Evolutionary conservation across 768 basidiomycete species (phyloP).

Genomic region (Russula abietina): DNA sequence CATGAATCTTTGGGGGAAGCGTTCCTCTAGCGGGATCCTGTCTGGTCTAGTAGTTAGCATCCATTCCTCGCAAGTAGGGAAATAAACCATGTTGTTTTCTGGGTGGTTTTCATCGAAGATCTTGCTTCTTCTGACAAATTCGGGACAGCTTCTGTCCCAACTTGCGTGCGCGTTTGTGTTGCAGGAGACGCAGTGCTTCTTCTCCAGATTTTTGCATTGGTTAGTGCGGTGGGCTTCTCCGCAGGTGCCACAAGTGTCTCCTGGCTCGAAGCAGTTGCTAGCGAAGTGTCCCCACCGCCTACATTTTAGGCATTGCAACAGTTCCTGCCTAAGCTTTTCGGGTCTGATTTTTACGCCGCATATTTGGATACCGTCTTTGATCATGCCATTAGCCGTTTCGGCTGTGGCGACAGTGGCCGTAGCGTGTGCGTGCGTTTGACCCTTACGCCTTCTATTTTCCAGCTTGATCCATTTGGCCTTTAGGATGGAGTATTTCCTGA

Average conservation of each 20-base stretch:
- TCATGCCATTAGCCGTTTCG: neutral
- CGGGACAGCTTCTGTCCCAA: slow-evolving; percentile 10
- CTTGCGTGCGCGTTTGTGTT: neutral
- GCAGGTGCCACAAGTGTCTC: slow-evolving; percentile 15
- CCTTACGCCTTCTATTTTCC: neutral
- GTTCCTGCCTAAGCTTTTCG: neutral
- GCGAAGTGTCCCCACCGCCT: slow-evolving; percentile 13
- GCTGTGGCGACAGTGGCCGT: too few species aligned
- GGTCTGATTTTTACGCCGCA: neutral
- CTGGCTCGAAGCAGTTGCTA: neutral
- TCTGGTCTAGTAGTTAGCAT: neutral
- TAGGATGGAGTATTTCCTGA: too few species aligned
- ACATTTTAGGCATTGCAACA: neutral
- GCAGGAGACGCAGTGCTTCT: neutral
- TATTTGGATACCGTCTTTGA: neutral
- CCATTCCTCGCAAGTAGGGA: slow-evolving; percentile 24
- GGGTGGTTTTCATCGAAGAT: slow-evolving; percentile 6
- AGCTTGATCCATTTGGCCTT: neutral
- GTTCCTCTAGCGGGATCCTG: neutral
- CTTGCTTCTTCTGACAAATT: neutral
- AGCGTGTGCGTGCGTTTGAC: neutral
- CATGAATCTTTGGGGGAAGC: neutral
- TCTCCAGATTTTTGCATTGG: slow-evolving; percentile 4
- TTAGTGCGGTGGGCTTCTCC: slow-evolving; percentile 23
- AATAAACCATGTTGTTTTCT: slow-evolving; percentile 22